A percentile compares a stretch with the other conserved stretches of the same genome.
phyloP scores from a whole-genome alignment of 805 yeast genomes.

The Lipomyces sp. region DNA sequence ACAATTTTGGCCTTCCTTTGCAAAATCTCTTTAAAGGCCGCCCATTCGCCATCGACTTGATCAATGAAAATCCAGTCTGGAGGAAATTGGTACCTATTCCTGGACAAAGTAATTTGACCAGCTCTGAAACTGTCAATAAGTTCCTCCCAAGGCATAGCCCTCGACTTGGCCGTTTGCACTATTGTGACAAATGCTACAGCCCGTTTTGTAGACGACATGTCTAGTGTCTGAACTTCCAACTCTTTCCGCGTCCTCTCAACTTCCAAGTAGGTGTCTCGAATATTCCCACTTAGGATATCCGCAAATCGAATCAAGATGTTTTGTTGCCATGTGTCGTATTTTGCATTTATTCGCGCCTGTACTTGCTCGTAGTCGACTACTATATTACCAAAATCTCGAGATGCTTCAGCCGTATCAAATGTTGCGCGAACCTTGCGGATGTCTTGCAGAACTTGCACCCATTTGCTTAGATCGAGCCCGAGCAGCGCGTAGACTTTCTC shows the following conservation, averaged over 20 bases:
- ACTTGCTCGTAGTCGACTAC: conserved; percentile 57
- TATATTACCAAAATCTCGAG: conserved; percentile 51
- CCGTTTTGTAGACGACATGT: conserved; percentile 49
- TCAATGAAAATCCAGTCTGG: conserved; percentile 64
- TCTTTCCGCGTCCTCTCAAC: conserved; percentile 46
- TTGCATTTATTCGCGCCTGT: conserved; percentile 56
- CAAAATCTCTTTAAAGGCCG: conserved; percentile 51
- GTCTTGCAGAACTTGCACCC: conserved; percentile 57
- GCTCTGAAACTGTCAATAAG: conserved; percentile 39
- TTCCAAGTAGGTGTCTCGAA: conserved; percentile 44
- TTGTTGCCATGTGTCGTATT: conserved; percentile 64
- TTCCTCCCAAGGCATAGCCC: conserved; percentile 39
- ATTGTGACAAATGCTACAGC: conserved; percentile 49
- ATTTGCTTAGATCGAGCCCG: conserved; percentile 48
- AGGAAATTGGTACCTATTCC: conserved; percentile 56
- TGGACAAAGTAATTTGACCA: conserved; percentile 52
- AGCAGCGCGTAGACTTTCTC: conserved; percentile 49
- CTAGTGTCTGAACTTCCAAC: conserved; percentile 48
- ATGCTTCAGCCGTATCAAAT: conserved; percentile 58
- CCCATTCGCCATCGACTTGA: conserved; percentile 60
- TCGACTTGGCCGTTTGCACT: conserved; percentile 47
- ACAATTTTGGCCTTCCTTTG: conserved; percentile 48
- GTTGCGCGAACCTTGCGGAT: conserved; percentile 51
- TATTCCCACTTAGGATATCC: conserved; percentile 45
- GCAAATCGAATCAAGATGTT: conserved; percentile 52